Evolutionary conservation across 163 green algal species (phyloP), one percentile per base, ranked within the genome.

Genomic region (Prototheca cutis): DNA sequence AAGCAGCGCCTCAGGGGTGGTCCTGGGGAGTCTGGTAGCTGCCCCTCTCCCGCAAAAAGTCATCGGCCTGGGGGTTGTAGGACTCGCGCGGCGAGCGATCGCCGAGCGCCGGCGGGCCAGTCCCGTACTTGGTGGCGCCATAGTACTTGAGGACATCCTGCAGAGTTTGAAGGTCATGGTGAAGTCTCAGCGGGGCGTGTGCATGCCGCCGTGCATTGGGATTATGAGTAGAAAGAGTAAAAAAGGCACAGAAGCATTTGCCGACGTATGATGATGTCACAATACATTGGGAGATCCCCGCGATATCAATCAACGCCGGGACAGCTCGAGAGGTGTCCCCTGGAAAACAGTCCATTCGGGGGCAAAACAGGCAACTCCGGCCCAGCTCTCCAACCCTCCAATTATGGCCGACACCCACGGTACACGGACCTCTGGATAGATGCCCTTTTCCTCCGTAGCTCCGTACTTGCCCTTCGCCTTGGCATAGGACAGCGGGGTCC

Each of bases 381-480:
- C n/a, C n/a, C n/a, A n/a, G n/a, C n/a, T n/a, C n/a, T n/a, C n/a
- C n/a, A n/a, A n/a, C n/a, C n/a, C n/a, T n/a, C n/a, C n/a, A n/a
- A n/a, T n/a, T n/a, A n/a, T n/a, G 13, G 42, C 42, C 13, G 30
- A 33, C 40, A 36, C 32, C 23, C 28, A 4, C n/a, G 4, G 29
- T 19, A 7, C 29, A 36, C 60, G 30, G 48, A 88, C 88, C 82
- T 97, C 90, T 6, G 89, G 87, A 65, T 96, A 96, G 56, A 97
- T 93, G 39, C 90, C 87, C 65, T 91, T 91, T 65, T 97, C 89
- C 63, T 96, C 90, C n/a, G 85, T 90, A 33, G 90, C 79, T n/a
- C 90, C 90, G 64, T 97, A 96, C 72, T 96, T 97, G 34, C 89
- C 90, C 69, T 90, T 90, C 8, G 87, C 90, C 40, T 79, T 78